Percentiles rank a stretch among this genome's conserved stretches.
Conservation (phyloP, 176 grass and related monocot species). For the Typha latifolia region DNA sequence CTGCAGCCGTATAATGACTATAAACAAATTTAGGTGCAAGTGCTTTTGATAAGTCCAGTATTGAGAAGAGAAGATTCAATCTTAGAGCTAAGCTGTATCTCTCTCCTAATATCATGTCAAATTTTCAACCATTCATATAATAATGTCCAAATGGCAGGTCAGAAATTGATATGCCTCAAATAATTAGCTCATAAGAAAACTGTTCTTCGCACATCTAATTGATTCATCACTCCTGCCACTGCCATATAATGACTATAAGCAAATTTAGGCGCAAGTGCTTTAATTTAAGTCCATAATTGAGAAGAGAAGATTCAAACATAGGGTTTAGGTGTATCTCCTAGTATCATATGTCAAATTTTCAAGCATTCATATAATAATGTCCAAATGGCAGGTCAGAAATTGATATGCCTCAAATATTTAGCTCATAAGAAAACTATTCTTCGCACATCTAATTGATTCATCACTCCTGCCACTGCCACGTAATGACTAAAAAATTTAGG, state of each 20-base stretch:
- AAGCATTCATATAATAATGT: not conserved
- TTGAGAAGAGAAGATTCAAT: no score
- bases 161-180: slow-evolving; percentile 44
- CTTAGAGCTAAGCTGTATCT: no score
- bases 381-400: slow-evolving; percentile 12
- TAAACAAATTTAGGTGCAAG: no score
- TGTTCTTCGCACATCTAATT: slow-evolving; percentile 44
- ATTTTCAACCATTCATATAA: not conserved
- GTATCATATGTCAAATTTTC: no score
- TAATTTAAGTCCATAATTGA: no score
- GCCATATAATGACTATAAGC: not conserved
- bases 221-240: slow-evolving; percentile 40
- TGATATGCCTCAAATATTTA: slow-evolving; percentile 17
- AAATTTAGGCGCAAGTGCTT: no score
- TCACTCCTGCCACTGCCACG: slow-evolving; percentile 16
- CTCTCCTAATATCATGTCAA: not conserved
- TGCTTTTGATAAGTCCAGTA: no score
- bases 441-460: slow-evolving; percentile 30
- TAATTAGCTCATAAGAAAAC: slow-evolving; percentile 21
- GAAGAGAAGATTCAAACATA: no score
- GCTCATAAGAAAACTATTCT: not conserved
- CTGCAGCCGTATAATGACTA: not conserved
- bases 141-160: slow-evolving; percentile 6
- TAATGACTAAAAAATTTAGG: no score
- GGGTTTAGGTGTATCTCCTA: no score